A percentile compares a stretch with the other conserved stretches of the same genome.
Evolutionary conservation across 495 filamentous ascomycete genomes (phyloP).

Genomic region (Terfezia claveryi): DNA sequence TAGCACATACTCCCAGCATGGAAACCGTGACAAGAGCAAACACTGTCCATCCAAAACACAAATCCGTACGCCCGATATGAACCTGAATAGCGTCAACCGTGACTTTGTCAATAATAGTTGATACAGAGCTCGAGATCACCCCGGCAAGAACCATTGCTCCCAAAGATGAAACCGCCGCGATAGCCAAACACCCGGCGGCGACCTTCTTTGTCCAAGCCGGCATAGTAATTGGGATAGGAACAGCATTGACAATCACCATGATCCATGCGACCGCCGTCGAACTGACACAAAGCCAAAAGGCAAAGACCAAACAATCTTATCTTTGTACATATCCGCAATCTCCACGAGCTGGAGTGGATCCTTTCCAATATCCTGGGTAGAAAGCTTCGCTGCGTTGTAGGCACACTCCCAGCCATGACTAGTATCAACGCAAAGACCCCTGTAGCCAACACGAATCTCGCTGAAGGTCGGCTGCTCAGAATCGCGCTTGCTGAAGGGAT

Average conservation of each 20-base stretch:
- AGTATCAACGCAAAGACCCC: conserved; percentile 12
- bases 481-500: not conserved
- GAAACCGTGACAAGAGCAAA: conserved; percentile 9
- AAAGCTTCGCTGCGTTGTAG: not conserved
- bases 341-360: conserved; percentile 13
- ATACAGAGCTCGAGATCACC: conserved; percentile 14
- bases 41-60: conserved; percentile 12
- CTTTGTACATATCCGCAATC: conserved; percentile 13
- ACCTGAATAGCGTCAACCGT: conserved; percentile 9
- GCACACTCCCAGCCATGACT: conserved; percentile 11
- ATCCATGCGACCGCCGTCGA: conserved; percentile 7
- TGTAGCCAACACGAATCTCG: conserved; percentile 13
- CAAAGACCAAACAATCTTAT: conserved; percentile 9
- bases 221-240: conserved; percentile 7
- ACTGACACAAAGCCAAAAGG: conserved; percentile 10
- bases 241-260: conserved; percentile 4
- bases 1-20: conserved; percentile 1
- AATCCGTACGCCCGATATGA: conserved; percentile 4
- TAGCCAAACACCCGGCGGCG: conserved; percentile 1
- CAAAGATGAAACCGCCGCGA: conserved; percentile 7
- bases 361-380: conserved; percentile 3
- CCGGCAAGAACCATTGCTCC: conserved; percentile 12
- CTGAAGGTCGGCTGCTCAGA: conserved; percentile 1
- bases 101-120: conserved; percentile 13
- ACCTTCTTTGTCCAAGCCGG: conserved; percentile 11